Base-by-base conservation (phyloP, 2,329 filamentous ascomycete species). In the Pestalotiopsis sp. region DNA sequence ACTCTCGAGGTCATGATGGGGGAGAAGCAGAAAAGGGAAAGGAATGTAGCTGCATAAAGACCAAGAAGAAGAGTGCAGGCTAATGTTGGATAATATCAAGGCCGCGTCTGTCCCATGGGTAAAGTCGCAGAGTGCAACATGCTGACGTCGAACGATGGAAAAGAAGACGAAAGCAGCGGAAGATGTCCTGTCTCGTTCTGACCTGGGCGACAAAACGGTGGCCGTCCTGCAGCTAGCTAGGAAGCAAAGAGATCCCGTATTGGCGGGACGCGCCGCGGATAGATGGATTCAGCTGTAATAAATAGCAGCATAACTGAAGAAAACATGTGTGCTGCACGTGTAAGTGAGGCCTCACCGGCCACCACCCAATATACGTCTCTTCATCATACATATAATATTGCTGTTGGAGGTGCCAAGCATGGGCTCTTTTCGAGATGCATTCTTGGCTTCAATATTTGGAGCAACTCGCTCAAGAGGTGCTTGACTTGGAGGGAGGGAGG, bases 41-140 rank as follows among this genome's bases (percentile, higher is more conserved):
- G 45, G 45, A 9, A 23, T 20, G 20, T 52, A 52, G 45, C 45
- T 52, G 45, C 20, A 7, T 27, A 17, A n/a, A 39, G n/a, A 36
- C 31, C 31, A 36, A 36, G 6, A 36, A 2, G 2, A 36, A 36
- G 11, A 65, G 31, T 65, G 61, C 31, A 61, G 67, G 56, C 63
- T 45, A 65, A 38, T 39, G 20, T 61, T 61, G 67, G 67, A 52
- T 68, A 65, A 65, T 65, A 23, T 65, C 52, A 49, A 68, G 39
- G 38, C 20, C 36, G 25, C 27, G 36, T 39, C 27, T 62, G 36
- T 39, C 41, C 38, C 58, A 25, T 65, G 67, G 67, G 23, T 68
- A 68, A 68, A 68, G 27, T 38, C 31, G n/a, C 59, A 38, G 57
- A 68, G 52, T 61, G 62, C 56, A 39, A 66, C 36, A 38, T 68